Conservation (phyloP, 2,329 filamentous ascomycete species). For the Trichothecium sympodiale region DNA sequence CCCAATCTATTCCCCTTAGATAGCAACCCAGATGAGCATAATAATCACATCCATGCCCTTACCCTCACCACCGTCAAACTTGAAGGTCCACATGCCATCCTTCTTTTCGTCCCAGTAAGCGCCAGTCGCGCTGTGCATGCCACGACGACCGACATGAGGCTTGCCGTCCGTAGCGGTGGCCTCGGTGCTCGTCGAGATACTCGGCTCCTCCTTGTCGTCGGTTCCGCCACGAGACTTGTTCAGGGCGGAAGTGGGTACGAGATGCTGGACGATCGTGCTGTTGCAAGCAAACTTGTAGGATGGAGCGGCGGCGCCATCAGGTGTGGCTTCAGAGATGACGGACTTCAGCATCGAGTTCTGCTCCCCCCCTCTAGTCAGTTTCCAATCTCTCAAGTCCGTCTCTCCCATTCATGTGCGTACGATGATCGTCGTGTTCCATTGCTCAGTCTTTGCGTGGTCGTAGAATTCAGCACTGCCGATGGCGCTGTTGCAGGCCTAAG, state of each 20-base stretch:
- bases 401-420: slow-evolving; percentile 40
- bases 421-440: slow-evolving; percentile 91
- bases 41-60: slow-evolving; percentile 61
- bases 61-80: slow-evolving; percentile 60
- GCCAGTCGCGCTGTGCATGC: slow-evolving; percentile 79
- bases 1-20: too few species aligned
- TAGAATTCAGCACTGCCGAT: slow-evolving; percentile 69
- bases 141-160: slow-evolving; percentile 70
- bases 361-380: too few species aligned
- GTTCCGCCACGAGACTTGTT: slow-evolving; percentile 47
- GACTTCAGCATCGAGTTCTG: slow-evolving; percentile 68
- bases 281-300: slow-evolving; percentile 92
- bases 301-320: slow-evolving; percentile 44
- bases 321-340: slow-evolving; percentile 64
- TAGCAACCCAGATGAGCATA: slow-evolving; percentile 67
- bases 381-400: not conserved
- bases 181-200: slow-evolving; percentile 42
- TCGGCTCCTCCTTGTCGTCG: slow-evolving; percentile 38
- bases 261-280: slow-evolving; percentile 95
- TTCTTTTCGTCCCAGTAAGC: slow-evolving; percentile 88
- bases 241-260: slow-evolving; percentile 54
- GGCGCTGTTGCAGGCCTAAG: slow-evolving; percentile 70
- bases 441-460: slow-evolving; percentile 72
- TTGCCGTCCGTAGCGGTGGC: slow-evolving; percentile 50
- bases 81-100: slow-evolving; percentile 83